A percentile compares a stretch with the other conserved stretches of the same genome.
Conservation (phyloP, 306 rosid genomes). For the Abrus pulchellus region DNA sequence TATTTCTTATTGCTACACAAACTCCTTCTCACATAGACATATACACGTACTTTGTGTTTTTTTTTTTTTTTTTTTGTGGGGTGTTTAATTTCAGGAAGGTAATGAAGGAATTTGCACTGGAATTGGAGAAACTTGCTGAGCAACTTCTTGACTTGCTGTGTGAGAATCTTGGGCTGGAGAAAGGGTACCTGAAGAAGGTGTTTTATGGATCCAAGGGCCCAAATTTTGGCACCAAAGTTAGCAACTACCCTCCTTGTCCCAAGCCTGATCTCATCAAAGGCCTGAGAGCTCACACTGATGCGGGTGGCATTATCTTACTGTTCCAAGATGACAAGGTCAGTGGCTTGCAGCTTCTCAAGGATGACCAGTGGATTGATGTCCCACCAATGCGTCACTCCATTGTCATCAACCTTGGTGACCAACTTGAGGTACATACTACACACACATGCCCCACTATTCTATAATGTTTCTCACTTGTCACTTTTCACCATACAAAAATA, state of each 20-base stretch:
- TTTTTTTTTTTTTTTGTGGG: background rate
- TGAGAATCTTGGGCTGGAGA: constrained; percentile 90
- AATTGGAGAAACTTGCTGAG: constrained; percentile 86
- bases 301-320: constrained; percentile 94
- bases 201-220: constrained; percentile 91
- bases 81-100: constrained; percentile 54
- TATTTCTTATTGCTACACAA: background rate
- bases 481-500: background rate
- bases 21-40: background rate
- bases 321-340: constrained; percentile 98
- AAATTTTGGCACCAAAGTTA: constrained; percentile 90
- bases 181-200: constrained; percentile 80
- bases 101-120: constrained; percentile 78
- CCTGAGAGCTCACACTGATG: constrained; percentile 95
- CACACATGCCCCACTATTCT: constrained; percentile 11
- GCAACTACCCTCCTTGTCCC: constrained; percentile 97
- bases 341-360: constrained; percentile 96
- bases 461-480: background rate
- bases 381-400: constrained; percentile 98
- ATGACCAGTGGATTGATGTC: constrained; percentile 86
- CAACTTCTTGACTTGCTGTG: constrained; percentile 80
- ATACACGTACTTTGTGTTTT: background rate
- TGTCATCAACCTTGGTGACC: constrained; percentile 97
- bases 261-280: constrained; percentile 94
- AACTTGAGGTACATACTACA: constrained; percentile 76